phyloP scores from a whole-genome alignment of 768 basidiomycete genomes.

The Cyclocybe cylindracea region DNA sequence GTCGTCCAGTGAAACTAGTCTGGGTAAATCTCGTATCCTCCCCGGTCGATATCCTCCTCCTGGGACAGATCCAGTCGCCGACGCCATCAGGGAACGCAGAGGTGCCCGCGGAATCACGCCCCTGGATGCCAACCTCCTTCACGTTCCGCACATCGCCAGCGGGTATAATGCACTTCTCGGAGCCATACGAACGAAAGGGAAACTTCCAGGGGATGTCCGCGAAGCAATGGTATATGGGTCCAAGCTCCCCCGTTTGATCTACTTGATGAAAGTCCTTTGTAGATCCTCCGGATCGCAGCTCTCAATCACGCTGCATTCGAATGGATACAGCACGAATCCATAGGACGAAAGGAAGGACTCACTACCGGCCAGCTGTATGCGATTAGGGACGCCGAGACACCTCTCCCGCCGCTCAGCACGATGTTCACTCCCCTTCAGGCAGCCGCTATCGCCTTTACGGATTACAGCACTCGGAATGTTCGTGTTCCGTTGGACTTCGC shows the following conservation, averaged over 20 bases:
- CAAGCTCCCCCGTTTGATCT: not conserved
- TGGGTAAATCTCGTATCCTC: slow-evolving; percentile 38
- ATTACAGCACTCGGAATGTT: slow-evolving; percentile 54
- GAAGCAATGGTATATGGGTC: slow-evolving; percentile 47
- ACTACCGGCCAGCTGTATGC: slow-evolving; percentile 53
- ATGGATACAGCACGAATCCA: slow-evolving; percentile 58
- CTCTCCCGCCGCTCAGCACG: slow-evolving; percentile 37
- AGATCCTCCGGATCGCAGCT: slow-evolving; percentile 55
- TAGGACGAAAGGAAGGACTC: slow-evolving; percentile 52
- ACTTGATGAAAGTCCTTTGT: not conserved
- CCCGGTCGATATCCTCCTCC: slow-evolving; percentile 44
- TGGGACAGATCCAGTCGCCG: slow-evolving; percentile 44
- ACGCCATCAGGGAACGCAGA: slow-evolving; percentile 49
- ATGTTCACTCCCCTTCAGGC: slow-evolving; percentile 48
- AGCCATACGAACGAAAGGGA: slow-evolving; percentile 48
- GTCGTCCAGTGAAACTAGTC: slow-evolving; percentile 7
- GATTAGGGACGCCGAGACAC: slow-evolving; percentile 49
- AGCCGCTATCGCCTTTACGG: slow-evolving; percentile 57
- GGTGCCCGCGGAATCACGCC: slow-evolving; percentile 50
- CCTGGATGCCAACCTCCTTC: slow-evolving; percentile 50
- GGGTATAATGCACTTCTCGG: slow-evolving; percentile 54
- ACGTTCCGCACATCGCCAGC: slow-evolving; percentile 47
- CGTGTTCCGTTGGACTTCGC: slow-evolving; percentile 44
- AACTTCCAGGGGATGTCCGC: slow-evolving; percentile 46
- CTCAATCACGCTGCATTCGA: slow-evolving; percentile 51